These are phyloP conservation scores for Annulohypoxylon stygium DNA, from an alignment of 495 filamentous ascomycete genomes.

Conservation along the genomic window DNA sequence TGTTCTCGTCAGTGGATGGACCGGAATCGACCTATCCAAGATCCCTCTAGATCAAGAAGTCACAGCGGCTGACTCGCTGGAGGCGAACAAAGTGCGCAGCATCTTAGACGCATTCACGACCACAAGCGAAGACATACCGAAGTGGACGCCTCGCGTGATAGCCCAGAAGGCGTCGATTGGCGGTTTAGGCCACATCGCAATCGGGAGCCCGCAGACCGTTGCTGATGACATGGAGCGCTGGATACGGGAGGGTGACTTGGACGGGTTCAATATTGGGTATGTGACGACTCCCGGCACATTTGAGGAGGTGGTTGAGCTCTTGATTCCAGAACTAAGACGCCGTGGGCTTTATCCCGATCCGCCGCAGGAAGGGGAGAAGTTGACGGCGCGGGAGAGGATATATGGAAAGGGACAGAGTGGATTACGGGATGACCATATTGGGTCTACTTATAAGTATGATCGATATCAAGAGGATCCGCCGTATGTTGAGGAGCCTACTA, in stretches of 20 bases:
- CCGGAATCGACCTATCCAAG: conserved; percentile 71
- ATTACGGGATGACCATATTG: conserved; percentile 66
- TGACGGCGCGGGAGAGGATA: conserved; percentile 71
- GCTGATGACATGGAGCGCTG: conserved; percentile 72
- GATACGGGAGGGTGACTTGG: conserved; percentile 71
- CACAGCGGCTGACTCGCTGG: conserved; percentile 63
- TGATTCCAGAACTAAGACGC: conserved; percentile 58
- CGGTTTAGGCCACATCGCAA: conserved; percentile 64
- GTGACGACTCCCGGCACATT: conserved; percentile 61
- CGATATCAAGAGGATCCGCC: conserved; percentile 66
- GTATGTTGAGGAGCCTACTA: conserved; percentile 47
- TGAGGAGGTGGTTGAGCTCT: conserved; percentile 60
- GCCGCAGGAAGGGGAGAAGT: conserved; percentile 53
- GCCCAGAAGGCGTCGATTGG: conserved; percentile 70
- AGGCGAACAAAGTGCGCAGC: conserved; percentile 66
- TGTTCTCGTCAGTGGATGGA: conserved; percentile 72
- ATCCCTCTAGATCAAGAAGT: conserved; percentile 70
- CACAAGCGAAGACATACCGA: conserved; percentile 62
- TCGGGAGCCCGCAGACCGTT: conserved; percentile 69
- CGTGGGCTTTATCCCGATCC: conserved; percentile 55
- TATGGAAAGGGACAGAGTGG: conserved; percentile 69
- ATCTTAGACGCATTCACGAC: conserved; percentile 66
- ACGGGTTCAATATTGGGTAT: conserved; percentile 71
- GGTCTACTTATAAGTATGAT: conserved; percentile 69
- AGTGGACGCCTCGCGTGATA: conserved; percentile 67